Conservation (phyloP, 2,329 filamentous ascomycete genomes). For the Mollisia scopiformis region DNA sequence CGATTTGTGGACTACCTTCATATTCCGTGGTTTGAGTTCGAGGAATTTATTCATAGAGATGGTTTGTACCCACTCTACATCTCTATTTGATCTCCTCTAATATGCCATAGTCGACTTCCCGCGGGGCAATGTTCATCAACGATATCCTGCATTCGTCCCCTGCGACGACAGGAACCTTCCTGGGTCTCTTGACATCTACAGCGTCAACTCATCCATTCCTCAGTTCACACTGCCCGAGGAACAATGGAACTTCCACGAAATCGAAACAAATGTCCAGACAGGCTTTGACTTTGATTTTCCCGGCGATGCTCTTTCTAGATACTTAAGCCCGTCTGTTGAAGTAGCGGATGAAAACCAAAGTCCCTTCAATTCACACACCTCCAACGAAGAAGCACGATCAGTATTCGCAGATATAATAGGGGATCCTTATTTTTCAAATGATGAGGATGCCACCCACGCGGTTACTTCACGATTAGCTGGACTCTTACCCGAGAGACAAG, state of each 20-base stretch:
- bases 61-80: conserved; percentile 11
- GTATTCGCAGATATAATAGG: conserved; percentile 16
- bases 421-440: neutral
- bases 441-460: conserved; percentile 3
- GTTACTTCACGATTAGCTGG: conserved; percentile 19
- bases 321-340: conserved; percentile 4
- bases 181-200: conserved; percentile 7
- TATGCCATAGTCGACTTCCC: conserved; percentile 13
- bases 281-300: conserved; percentile 6
- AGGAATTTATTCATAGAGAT: conserved; percentile 12
- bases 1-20: conserved; percentile 20
- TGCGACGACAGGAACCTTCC: conserved; percentile 5
- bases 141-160: neutral
- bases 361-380: conserved; percentile 3
- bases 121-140: conserved; percentile 1
- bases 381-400: conserved; percentile 11
- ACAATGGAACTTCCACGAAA: conserved; percentile 9
- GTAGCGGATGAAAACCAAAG: conserved; percentile 3
- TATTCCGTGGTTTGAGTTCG: conserved; percentile 26
- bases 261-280: conserved; percentile 8
- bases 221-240: conserved; percentile 5
- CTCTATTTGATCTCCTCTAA: conserved; percentile 8
- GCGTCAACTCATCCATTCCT: conserved; percentile 6
- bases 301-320: neutral
- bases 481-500: conserved; percentile 21